Evolutionary conservation across 2,329 filamentous ascomycete genomes (phyloP).

Genomic region (Zymoseptoria passerinii): DNA sequence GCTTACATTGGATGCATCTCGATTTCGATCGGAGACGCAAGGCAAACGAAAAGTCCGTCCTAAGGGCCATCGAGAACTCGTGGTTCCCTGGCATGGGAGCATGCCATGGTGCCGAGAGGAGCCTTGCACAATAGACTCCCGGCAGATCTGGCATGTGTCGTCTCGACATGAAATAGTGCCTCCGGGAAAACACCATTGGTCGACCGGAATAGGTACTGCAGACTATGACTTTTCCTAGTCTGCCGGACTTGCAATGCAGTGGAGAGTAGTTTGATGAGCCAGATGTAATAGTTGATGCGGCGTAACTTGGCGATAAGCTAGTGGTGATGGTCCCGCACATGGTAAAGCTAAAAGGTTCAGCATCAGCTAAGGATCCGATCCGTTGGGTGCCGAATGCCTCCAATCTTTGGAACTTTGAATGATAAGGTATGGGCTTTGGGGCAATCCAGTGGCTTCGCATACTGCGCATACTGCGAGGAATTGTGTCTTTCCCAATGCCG

Average conservation of each 20-base stretch:
- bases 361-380: too few relatives aligned
- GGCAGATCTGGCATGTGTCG: background rate
- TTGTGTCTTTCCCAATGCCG: too few relatives aligned
- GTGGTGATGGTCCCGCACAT: background rate
- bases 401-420: too few relatives aligned
- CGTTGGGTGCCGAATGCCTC: too few relatives aligned
- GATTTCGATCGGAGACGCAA: background rate
- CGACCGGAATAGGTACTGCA: background rate
- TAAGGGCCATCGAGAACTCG: background rate
- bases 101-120: background rate
- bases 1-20: background rate
- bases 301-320: background rate
- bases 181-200: background rate
- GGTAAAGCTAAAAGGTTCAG: too few relatives aligned
- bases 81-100: background rate
- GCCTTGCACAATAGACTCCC: background rate
- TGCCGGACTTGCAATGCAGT: background rate
- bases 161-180: background rate
- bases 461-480: too few relatives aligned
- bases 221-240: background rate
- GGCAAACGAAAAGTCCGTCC: background rate
- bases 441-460: too few relatives aligned
- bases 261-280: background rate
- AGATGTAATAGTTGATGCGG: background rate
- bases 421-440: too few relatives aligned